Evolutionary conservation across 169 alveolate species (phyloP).

Genomic region (Cystoisospora suis): DNA sequence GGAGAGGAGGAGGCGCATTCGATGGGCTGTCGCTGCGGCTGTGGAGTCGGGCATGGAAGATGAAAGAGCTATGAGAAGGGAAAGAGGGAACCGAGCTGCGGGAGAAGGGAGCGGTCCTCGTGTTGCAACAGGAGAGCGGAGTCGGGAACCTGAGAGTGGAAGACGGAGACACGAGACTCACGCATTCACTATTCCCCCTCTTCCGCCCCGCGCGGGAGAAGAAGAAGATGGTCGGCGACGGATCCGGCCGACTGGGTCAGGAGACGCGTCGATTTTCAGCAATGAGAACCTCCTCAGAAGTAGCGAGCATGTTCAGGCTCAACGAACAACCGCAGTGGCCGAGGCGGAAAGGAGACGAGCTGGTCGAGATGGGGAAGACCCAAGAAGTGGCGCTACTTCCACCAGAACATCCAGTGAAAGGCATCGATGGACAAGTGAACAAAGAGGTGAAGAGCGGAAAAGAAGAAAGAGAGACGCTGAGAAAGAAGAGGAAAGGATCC

Average conservation of each 20-base stretch:
- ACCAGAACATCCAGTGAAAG: not conserved
- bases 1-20: slow-evolving; percentile 15
- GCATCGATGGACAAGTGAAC: not conserved
- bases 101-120: no score
- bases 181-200: not conserved
- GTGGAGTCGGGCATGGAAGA: not conserved
- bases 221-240: not conserved
- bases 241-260: no score
- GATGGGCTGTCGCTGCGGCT: not conserved
- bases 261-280: not conserved
- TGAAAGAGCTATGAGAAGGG: no score
- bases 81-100: no score
- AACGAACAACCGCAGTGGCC: no score
- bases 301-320: no score
- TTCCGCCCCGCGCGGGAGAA: slow-evolving; percentile 8
- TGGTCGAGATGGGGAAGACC: no score
- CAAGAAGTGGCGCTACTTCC: no score
- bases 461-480: not conserved
- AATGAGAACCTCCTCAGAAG: not conserved
- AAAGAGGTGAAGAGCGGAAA: not conserved
- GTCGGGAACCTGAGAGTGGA: no score
- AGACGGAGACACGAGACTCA: no score
- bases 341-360: no score
- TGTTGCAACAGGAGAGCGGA: no score
- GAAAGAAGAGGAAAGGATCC: not conserved